Evolutionary conservation across 2,329 filamentous ascomycete species (phyloP).

Genomic region (Metarhizium sp.): DNA sequence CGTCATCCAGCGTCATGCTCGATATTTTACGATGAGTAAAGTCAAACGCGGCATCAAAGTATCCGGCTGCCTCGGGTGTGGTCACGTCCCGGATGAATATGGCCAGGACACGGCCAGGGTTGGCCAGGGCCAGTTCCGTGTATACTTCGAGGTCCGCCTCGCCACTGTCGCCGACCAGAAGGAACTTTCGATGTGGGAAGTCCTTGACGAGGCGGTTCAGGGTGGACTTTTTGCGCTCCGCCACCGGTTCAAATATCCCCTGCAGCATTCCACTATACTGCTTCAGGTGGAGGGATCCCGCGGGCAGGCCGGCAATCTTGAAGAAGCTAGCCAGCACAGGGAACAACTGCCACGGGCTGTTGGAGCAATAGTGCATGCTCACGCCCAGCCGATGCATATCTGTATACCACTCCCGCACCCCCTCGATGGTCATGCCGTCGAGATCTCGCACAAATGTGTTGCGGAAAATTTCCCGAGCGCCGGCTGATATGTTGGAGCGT

Average conservation of each 20-base stretch:
- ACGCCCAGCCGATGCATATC: conserved; percentile 71
- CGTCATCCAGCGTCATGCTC: conserved; percentile 17
- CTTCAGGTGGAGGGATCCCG: conserved; percentile 88
- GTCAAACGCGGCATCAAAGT: conserved; percentile 59
- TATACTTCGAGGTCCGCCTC: conserved; percentile 97
- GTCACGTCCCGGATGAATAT: conserved; percentile 96
- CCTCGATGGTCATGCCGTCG: conserved; percentile 70
- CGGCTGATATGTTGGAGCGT: conserved; percentile 78
- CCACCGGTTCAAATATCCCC: conserved; percentile 94
- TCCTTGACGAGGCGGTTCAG: conserved; percentile 79
- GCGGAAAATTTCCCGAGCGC: conserved; percentile 88
- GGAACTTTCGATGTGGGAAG: conserved; percentile 81
- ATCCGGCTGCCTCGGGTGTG: conserved; percentile 59
- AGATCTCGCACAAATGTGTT: conserved; percentile 91
- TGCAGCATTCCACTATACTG: conserved; percentile 96
- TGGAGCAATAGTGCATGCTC: conserved; percentile 94
- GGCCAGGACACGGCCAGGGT: conserved; percentile 73
- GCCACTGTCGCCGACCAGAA: conserved; percentile 90
- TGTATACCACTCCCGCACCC: conserved; percentile 84
- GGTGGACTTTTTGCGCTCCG: conserved; percentile 84
- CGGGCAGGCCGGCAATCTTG: conserved; percentile 66
- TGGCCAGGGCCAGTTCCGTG: conserved; percentile 77
- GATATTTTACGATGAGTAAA: conserved; percentile 16
- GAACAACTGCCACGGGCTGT: conserved; percentile 96
- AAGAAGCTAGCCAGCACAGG: conserved; percentile 84